phyloP scores from a whole-genome alignment of 495 filamentous ascomycete genomes.

The Aspergillus steynii region DNA sequence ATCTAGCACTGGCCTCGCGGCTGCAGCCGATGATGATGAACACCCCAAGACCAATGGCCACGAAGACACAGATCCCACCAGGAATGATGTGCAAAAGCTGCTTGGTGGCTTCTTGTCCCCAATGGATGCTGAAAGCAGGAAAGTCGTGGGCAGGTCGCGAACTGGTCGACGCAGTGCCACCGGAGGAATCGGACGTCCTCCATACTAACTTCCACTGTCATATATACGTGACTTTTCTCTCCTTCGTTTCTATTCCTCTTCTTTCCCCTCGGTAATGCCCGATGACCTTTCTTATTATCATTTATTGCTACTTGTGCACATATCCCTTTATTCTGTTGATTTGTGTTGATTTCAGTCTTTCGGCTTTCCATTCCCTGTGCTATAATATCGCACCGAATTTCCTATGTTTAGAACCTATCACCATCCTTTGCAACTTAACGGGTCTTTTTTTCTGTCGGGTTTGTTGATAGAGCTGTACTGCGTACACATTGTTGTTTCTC shows the following conservation, averaged over 20 bases:
- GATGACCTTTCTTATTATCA: constrained; percentile 3
- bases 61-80: constrained; percentile 5
- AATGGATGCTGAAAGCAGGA: constrained; percentile 12
- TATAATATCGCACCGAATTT: neutral
- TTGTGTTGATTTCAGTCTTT: constrained; percentile 1
- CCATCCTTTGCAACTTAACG: constrained; percentile 4
- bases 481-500: neutral
- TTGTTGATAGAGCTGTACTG: constrained; percentile 6
- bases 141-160: constrained; percentile 10
- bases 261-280: neutral
- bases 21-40: constrained; percentile 22
- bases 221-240: neutral
- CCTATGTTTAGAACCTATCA: neutral
- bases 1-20: constrained; percentile 37
- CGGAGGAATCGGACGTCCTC: constrained; percentile 43
- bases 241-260: constrained; percentile 3
- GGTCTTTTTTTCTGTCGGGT: neutral
- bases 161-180: constrained; percentile 28
- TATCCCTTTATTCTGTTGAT: constrained; percentile 5
- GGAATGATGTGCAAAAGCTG: constrained; percentile 39
- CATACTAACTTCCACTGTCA: constrained; percentile 31
- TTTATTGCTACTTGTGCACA: constrained; percentile 17
- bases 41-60: neutral
- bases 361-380: constrained; percentile 3
- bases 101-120: constrained; percentile 41